These are phyloP conservation scores for Nowakowskiella sp. DNA, from an alignment of 192 early-diverging fungal genomes.

Conservation along the genomic window DNA sequence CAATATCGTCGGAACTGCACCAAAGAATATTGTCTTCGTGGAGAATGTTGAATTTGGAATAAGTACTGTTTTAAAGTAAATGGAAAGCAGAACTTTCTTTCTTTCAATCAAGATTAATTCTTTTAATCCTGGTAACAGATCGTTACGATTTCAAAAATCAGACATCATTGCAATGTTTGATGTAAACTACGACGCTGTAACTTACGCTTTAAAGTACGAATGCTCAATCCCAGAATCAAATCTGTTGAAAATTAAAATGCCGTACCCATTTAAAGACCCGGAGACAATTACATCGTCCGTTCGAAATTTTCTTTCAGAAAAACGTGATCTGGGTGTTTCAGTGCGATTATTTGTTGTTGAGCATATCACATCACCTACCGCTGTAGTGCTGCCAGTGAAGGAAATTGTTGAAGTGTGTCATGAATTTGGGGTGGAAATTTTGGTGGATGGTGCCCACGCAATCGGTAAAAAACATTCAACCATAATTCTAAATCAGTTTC, in stretches of 20 bases:
- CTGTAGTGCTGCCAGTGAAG: slow-evolving; percentile 23
- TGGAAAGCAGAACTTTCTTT: slow-evolving; percentile 7
- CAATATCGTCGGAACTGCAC: slow-evolving; percentile 9
- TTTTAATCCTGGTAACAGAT: slow-evolving; percentile 2
- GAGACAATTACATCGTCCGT: no score
- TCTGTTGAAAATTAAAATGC: slow-evolving; percentile 11
- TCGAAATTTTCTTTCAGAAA: no score
- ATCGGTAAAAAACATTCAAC: slow-evolving; percentile 17
- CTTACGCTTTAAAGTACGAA: slow-evolving; percentile 4
- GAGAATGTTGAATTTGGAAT: slow-evolving; percentile 34
- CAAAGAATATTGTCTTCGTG: slow-evolving; percentile 20
- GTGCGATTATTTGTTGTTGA: slow-evolving; percentile 25
- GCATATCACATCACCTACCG: slow-evolving; percentile 30
- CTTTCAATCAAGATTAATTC: not conserved
- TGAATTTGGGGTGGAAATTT: slow-evolving; percentile 9
- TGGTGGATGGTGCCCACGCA: slow-evolving; percentile 35
- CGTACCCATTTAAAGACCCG: slow-evolving; percentile 11
- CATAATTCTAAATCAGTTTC: no score
- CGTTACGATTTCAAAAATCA: slow-evolving; percentile 3
- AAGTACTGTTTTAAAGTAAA: slow-evolving; percentile 20
- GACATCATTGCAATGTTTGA: slow-evolving; percentile 28
- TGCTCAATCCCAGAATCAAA: slow-evolving; percentile 3
- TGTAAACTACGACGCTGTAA: slow-evolving; percentile 16
- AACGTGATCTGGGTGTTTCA: not conserved
- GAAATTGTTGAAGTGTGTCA: slow-evolving; percentile 21